A percentile compares a stretch with the other conserved stretches of the same genome.
Evolutionary conservation across 768 basidiomycete species (phyloP).

Genomic region (Chalciporus piperatus): DNA sequence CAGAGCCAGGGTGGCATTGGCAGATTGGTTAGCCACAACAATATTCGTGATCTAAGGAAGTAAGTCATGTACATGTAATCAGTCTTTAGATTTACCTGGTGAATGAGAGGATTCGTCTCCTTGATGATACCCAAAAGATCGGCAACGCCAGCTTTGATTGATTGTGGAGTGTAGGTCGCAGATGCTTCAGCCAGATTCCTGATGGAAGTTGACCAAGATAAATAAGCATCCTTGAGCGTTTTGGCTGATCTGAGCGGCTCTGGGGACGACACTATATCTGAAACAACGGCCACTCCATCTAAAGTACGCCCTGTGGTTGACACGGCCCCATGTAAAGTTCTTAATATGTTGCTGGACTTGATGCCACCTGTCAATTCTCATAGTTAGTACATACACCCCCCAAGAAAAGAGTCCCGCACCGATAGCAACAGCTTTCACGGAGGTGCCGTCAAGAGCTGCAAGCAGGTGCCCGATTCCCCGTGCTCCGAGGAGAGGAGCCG

Average conservation of each 20-base stretch:
- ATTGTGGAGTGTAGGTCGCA: constrained; percentile 26
- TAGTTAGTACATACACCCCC: background rate
- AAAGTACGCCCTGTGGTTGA: constrained; percentile 55
- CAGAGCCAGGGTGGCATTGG: constrained; percentile 84
- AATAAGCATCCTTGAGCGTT: constrained; percentile 42
- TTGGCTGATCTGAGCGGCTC: constrained; percentile 53
- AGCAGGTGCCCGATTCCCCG: constrained; percentile 70
- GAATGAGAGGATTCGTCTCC: constrained; percentile 65
- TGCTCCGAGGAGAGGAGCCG: constrained; percentile 63
- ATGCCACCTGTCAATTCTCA: constrained; percentile 65
- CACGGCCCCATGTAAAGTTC: constrained; percentile 70
- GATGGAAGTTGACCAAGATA: constrained; percentile 17
- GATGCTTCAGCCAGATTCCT: background rate
- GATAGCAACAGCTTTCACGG: constrained; percentile 77
- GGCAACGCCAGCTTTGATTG: constrained; percentile 43
- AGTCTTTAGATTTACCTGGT: constrained; percentile 52
- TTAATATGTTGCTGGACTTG: constrained; percentile 71
- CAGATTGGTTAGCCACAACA: constrained; percentile 86
- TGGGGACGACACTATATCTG: constrained; percentile 72
- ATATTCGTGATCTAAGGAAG: constrained; percentile 75
- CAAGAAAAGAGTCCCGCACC: constrained; percentile 45
- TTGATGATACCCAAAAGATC: constrained; percentile 52
- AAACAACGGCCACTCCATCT: constrained; percentile 87
- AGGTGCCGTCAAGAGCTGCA: constrained; percentile 57
- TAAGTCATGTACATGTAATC: background rate